Conservation (phyloP, 1,284 basidiomycete genomes). For the Melampsora americana region DNA sequence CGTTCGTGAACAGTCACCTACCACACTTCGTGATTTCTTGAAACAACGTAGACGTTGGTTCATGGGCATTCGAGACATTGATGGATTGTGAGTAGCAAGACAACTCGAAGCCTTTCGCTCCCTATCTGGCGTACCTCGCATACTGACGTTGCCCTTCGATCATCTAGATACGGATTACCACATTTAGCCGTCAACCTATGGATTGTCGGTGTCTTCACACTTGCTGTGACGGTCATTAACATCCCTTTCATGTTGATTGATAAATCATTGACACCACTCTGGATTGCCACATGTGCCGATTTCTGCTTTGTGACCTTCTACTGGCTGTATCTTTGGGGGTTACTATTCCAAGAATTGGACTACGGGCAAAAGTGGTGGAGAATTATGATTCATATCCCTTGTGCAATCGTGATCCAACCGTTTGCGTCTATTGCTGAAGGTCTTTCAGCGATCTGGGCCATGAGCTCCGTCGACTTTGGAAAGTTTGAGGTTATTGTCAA, state of each 20-base stretch:
- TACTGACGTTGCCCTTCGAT: too few relatives aligned
- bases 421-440: constrained; percentile 56
- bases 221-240: constrained; percentile 56
- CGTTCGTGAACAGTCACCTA: constrained; percentile 56
- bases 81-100: constrained; percentile 36
- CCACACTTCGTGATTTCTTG: constrained; percentile 55
- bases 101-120: neutral
- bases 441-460: constrained; percentile 55
- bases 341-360: constrained; percentile 49
- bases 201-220: constrained; percentile 56
- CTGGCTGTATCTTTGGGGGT: constrained; percentile 49
- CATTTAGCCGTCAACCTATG: constrained; percentile 56
- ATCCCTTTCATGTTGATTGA: constrained; percentile 51
- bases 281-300: constrained; percentile 55
- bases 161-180: constrained; percentile 54
- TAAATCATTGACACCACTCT: constrained; percentile 51
- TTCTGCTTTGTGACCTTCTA: constrained; percentile 57
- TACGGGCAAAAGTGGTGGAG: constrained; percentile 48
- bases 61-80: constrained; percentile 54
- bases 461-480: constrained; percentile 52
- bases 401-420: constrained; percentile 54
- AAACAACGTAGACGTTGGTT: constrained; percentile 57
- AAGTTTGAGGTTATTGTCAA: constrained; percentile 47
- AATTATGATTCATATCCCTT: constrained; percentile 41
- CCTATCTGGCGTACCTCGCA: too few relatives aligned